Evolutionary conservation across 176 grass and related monocot species (phyloP), one percentile per base, ranked within the genome.

Genomic region (Musa acuminata): DNA sequence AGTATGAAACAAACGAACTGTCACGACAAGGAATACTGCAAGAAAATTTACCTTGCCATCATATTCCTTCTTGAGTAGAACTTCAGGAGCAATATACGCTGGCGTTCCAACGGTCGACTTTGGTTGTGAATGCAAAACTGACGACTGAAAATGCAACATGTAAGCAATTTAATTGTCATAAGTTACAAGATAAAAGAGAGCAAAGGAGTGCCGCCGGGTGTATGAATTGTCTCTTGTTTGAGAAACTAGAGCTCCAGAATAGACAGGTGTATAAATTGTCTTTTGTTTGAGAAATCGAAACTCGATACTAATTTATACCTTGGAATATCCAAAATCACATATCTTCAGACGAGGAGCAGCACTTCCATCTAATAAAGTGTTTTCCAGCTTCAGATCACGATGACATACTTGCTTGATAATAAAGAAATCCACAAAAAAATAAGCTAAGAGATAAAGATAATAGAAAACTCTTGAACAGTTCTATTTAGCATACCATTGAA

Each of bases 401-500:
- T 97, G 93, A 69, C 93, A 97, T 81, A 97, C 93, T 97, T 97
- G 93, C 93, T 96, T 87, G 77, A 90, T 71, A 83, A 93, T 78
- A 88, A 84, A 71, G 65, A 68, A 26, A 25, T 80, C 14, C 81
- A 96, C 72, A 77, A 53, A 35, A 68, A 35, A 43, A 75, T 14
- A 55, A 75, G 80, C 19, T 35, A 71, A 79, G 67, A 60, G 82
- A 64, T 43, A 77, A 62, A 22, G 48, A 49, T 66, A 55, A 20
- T 7, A 10, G 79, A 60, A 43, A 43, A 43, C 53, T 68, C 11
- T 16, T 13, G 14, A 13, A 43, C 23, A 68, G 25, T 35, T 13
- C 14, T 43, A 68, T 35, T 35, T 25, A 43, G 8, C 65, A 22
- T 96, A 97, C 93, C 93, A 97, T 97, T 9, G 93, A 97, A 79